Percentiles rank a stretch among this genome's conserved stretches.
phyloP scores from a whole-genome alignment of 805 yeast species.

The Clavispora santaluciae region DNA sequence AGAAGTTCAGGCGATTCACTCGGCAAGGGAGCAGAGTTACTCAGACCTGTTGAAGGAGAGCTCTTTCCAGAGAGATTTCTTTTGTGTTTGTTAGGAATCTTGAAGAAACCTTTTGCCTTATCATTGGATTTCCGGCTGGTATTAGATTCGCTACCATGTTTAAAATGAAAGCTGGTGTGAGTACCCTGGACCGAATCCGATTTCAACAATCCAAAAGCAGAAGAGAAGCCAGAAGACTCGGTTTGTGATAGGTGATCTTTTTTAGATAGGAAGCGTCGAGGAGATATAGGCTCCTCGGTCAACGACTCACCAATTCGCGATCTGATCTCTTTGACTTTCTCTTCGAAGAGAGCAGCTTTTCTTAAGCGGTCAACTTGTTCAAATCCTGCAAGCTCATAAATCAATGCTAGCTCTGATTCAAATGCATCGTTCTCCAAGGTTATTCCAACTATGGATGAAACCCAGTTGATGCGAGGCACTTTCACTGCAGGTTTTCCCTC shows the following conservation, averaged over 20 bases:
- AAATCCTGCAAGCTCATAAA: slow-evolving; percentile 59
- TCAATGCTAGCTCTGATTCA: slow-evolving; percentile 64
- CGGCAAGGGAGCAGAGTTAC: neutral
- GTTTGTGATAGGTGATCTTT: neutral
- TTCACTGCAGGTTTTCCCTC: slow-evolving; percentile 32
- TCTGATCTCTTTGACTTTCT: slow-evolving; percentile 18
- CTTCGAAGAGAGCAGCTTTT: slow-evolving; percentile 39
- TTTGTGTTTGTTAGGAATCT: neutral
- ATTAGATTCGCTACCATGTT: neutral
- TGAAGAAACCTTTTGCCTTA: neutral
- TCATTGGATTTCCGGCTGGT: neutral
- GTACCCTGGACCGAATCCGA: neutral
- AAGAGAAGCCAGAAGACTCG: neutral
- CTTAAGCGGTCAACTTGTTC: slow-evolving; percentile 62
- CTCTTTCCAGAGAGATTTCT: neutral
- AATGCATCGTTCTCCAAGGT: slow-evolving; percentile 86
- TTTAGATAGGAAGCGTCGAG: neutral
- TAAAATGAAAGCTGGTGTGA: neutral
- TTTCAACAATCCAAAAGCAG: neutral
- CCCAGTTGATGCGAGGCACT: slow-evolving; percentile 56
- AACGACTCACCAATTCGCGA: slow-evolving; percentile 6
- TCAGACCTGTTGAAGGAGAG: neutral
- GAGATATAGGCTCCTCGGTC: neutral
- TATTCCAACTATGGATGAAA: slow-evolving; percentile 52
- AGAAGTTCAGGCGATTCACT: neutral